Conservation (phyloP, 352 stramenopile species). For the Plasmopara muralis region DNA sequence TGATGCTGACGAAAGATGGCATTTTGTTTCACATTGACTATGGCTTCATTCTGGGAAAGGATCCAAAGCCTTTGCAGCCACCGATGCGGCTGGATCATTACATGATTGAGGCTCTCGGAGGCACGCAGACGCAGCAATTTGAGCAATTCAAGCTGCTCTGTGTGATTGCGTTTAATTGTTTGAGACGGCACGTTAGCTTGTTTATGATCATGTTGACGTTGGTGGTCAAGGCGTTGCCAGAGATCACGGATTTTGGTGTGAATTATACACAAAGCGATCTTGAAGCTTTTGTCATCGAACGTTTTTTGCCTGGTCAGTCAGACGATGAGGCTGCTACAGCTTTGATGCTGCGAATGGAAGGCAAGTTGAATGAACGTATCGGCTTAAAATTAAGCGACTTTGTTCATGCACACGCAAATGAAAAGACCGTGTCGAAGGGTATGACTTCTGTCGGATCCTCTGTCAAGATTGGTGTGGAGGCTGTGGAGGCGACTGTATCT, state of each 20-base stretch:
- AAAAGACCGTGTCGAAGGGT: conserved; percentile 80
- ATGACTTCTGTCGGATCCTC: conserved; percentile 74
- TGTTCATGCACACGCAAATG: conserved; percentile 77
- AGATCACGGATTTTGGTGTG: conserved; percentile 80
- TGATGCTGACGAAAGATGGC: conserved; percentile 95
- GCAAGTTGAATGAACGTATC: conserved; percentile 83
- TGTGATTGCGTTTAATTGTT: conserved; percentile 82
- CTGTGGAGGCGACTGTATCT: conserved; percentile 62
- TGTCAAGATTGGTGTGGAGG: conserved; percentile 76
- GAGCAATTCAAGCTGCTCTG: conserved; percentile 86
- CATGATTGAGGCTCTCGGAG: conserved; percentile 81
- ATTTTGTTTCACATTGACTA: conserved; percentile 99
- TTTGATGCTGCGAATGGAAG: conserved; percentile 79
- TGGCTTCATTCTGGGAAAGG: conserved; percentile 97
- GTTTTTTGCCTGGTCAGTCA: conserved; percentile 72
- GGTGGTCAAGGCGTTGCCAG: conserved; percentile 72
- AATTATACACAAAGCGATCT: conserved; percentile 84
- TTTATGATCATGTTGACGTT: conserved; percentile 85
- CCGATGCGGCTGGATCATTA: conserved; percentile 95
- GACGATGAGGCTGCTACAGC: conserved; percentile 77
- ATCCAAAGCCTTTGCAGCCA: conserved; percentile 97
- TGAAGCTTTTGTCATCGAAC: conserved; percentile 77
- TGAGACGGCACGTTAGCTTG: conserved; percentile 76
- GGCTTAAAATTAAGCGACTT: conserved; percentile 82
- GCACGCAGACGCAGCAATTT: conserved; percentile 70